phyloP scores from a whole-genome alignment of 2,329 filamentous ascomycete genomes.

The Verticillium dahliae region DNA sequence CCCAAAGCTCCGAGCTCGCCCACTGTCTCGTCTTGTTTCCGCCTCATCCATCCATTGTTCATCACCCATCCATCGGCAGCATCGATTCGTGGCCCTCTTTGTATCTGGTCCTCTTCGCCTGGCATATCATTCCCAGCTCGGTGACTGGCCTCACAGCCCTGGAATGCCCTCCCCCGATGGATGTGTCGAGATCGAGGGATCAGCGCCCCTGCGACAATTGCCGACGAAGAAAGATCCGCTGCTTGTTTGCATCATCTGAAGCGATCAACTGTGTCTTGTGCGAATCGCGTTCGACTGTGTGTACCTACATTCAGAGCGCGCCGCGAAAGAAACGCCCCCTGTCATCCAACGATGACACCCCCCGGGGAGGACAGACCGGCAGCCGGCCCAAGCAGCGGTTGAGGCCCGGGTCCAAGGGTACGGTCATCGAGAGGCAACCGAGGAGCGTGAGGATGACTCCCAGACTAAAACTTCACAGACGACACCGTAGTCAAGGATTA shows the following conservation, averaged over 20 bases:
- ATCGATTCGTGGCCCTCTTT: too few species aligned
- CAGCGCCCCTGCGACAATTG: constrained; percentile 13
- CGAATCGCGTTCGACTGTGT: constrained; percentile 5
- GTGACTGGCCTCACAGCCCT: not conserved
- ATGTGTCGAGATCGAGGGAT: constrained; percentile 1
- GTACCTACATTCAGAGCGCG: constrained; percentile 7
- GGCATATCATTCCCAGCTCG: not conserved
- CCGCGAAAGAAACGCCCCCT: constrained; percentile 9
- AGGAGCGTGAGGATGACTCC: not conserved
- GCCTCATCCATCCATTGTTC: not conserved
- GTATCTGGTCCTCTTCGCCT: too few species aligned
- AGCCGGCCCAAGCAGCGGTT: constrained; percentile 1
- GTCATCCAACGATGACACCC: constrained; percentile 3
- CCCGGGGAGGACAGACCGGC: not conserved
- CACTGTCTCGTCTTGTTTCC: not conserved
- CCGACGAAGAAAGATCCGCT: constrained; percentile 11
- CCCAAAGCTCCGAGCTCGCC: not conserved
- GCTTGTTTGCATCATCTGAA: constrained; percentile 8
- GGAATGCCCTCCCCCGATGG: not conserved
- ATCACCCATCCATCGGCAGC: not conserved
- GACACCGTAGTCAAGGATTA: constrained; percentile 6
- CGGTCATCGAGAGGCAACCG: not conserved
- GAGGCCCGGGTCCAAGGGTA: not conserved
- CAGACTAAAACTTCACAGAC: not conserved
- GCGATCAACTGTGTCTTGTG: constrained; percentile 7